Evolutionary conservation across 441 rosid genomes (phyloP).

Genomic region (Theobroma grandiflorum): DNA sequence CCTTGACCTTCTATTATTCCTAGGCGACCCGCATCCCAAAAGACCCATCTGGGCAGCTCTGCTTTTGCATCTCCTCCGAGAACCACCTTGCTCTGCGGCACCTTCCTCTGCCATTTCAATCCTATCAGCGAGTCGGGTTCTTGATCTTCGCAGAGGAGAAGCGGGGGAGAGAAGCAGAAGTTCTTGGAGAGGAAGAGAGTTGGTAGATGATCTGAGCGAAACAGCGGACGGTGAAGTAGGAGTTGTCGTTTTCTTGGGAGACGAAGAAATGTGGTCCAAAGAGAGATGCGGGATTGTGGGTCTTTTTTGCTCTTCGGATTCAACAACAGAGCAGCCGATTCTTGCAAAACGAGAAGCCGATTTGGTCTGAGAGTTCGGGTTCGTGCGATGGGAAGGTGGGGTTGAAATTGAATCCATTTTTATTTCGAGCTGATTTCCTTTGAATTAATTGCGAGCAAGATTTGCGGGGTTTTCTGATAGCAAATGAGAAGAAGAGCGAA

Average conservation of each 20-base stretch:
- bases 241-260: constrained; percentile 44
- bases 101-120: constrained; percentile 65
- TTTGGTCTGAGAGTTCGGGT: constrained; percentile 51
- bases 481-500: neutral
- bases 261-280: constrained; percentile 57
- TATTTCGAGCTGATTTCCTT: neutral
- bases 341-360: constrained; percentile 65
- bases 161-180: constrained; percentile 77
- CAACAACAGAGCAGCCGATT: constrained; percentile 35
- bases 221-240: constrained; percentile 37
- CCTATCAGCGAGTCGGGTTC: constrained; percentile 67
- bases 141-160: constrained; percentile 68
- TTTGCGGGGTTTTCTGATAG: constrained; percentile 11
- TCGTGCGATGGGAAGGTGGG: constrained; percentile 56
- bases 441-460: constrained; percentile 27
- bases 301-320: constrained; percentile 33
- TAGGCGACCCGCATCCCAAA: constrained; percentile 64
- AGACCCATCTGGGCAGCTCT: constrained; percentile 59
- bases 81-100: constrained; percentile 48
- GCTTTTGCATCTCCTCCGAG: constrained; percentile 59
- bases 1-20: constrained; percentile 62
- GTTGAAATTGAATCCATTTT: constrained; percentile 64
- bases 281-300: constrained; percentile 42
- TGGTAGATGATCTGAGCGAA: constrained; percentile 47
- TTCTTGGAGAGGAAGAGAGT: constrained; percentile 61